phyloP scores from a whole-genome alignment of 345 rosid species.

The Erysimum cheiranthoides region DNA sequence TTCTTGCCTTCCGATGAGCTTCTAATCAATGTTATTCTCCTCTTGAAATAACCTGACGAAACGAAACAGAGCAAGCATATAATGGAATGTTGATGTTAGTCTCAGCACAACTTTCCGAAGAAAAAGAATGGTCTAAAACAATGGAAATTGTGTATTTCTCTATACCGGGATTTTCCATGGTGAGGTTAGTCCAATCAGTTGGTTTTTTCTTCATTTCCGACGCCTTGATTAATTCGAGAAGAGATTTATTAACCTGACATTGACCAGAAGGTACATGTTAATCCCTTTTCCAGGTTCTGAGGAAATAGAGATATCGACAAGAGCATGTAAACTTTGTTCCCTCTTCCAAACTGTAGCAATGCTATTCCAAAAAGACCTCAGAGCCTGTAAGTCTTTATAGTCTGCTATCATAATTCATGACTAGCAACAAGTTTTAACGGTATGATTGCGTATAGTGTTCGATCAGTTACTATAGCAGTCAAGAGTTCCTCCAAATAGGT shows the following conservation, averaged over 20 bases:
- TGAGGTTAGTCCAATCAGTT: constrained; percentile 75
- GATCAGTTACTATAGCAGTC: constrained; percentile 8
- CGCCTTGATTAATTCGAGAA: constrained; percentile 67
- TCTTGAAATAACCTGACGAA: constrained; percentile 55
- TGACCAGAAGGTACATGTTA: constrained; percentile 20
- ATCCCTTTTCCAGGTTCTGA: constrained; percentile 26
- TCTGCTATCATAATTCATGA: constrained; percentile 2
- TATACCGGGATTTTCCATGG: constrained; percentile 56
- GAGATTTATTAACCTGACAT: constrained; percentile 91
- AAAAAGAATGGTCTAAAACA: background rate
- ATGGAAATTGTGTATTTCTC: constrained; percentile 2
- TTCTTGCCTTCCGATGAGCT: constrained; percentile 48
- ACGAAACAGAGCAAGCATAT: constrained; percentile 8
- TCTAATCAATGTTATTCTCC: constrained; percentile 44
- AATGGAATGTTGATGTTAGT: constrained; percentile 18
- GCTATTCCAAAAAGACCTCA: constrained; percentile 21
- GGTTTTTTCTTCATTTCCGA: constrained; percentile 63
- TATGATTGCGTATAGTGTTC: constrained; percentile 9
- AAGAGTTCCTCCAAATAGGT: background rate
- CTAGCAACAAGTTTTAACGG: background rate
- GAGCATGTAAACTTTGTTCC: background rate
- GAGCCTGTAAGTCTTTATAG: constrained; percentile 13
- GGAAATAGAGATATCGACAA: background rate
- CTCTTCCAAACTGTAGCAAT: constrained; percentile 20
- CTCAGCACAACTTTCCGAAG: background rate